Evolutionary conservation across 768 basidiomycete species (phyloP).

Genomic region (Tulasnella sp.): DNA sequence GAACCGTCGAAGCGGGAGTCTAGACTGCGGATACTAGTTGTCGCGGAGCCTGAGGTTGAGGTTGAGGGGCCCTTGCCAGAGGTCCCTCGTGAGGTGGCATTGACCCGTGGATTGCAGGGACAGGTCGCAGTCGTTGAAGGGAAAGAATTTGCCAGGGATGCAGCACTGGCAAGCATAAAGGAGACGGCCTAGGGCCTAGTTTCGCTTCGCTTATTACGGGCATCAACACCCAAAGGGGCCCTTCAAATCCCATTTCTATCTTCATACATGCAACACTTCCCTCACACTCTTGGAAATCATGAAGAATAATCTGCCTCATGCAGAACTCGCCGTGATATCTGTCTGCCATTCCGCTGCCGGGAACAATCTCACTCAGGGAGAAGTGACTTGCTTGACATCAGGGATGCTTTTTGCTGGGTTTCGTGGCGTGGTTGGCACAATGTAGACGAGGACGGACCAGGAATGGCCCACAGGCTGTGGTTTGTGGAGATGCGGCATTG

Average conservation of each 20-base stretch:
- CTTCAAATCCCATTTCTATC: neutral
- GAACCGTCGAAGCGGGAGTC: neutral
- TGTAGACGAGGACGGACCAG: neutral
- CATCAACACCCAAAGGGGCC: neutral
- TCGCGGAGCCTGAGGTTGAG: neutral
- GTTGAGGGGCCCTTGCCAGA: neutral
- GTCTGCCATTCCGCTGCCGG: neutral
- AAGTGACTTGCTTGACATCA: neutral
- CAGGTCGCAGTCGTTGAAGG: neutral
- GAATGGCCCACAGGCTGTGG: too few species aligned
- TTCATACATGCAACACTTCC: neutral
- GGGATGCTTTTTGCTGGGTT: slow-evolving; percentile 1
- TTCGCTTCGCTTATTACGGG: neutral
- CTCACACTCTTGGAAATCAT: neutral
- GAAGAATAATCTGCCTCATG: neutral
- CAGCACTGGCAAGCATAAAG: neutral
- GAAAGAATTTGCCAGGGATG: neutral
- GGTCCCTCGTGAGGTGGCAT: neutral
- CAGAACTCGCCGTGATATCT: neutral
- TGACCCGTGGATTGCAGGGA: too few species aligned
- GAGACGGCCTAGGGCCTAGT: neutral
- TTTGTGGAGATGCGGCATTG: too few species aligned
- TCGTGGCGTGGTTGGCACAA: neutral
- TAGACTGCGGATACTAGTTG: neutral
- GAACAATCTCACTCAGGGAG: neutral